phyloP scores from a whole-genome alignment of 1,284 basidiomycete species.

The Apiotrichum montevideense region DNA sequence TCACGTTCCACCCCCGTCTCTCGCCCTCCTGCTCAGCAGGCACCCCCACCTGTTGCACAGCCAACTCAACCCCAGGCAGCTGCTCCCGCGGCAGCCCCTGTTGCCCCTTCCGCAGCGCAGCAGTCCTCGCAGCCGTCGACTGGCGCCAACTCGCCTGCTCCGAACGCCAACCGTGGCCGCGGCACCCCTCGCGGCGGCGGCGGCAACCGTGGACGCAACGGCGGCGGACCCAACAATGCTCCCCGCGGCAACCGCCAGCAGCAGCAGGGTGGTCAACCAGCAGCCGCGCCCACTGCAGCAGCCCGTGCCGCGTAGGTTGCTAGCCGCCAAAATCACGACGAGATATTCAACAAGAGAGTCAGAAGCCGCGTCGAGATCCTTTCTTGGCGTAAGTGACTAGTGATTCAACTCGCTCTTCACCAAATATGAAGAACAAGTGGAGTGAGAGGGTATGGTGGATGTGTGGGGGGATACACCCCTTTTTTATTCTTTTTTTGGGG shows the following conservation, averaged over 20 bases:
- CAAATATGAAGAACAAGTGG: slow-evolving; percentile 4
- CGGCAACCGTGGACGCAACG: slow-evolving; percentile 2
- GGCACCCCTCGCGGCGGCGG: slow-evolving; percentile 3
- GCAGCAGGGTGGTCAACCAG: slow-evolving; percentile 1
- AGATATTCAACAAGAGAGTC: slow-evolving; percentile 2
- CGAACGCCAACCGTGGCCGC: not conserved
- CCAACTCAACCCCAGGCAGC: not conserved
- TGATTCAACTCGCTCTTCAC: slow-evolving; percentile 17
- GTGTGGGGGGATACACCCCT: not conserved
- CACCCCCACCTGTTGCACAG: not conserved
- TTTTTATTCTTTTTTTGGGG: slow-evolving; percentile 6
- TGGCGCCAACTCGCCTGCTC: not conserved
- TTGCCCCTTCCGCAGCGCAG: slow-evolving; percentile 12
- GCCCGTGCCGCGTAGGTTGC: slow-evolving; percentile 6
- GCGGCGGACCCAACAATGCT: not conserved
- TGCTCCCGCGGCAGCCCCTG: not conserved
- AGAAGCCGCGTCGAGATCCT: not conserved
- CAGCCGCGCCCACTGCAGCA: not conserved
- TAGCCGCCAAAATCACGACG: not conserved
- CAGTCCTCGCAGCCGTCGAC: not conserved
- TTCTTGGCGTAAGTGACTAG: slow-evolving; percentile 10
- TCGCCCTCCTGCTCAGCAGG: slow-evolving; percentile 13
- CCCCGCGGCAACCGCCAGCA: slow-evolving; percentile 3
- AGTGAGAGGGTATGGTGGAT: slow-evolving; percentile 10
- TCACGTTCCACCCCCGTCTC: slow-evolving; percentile 12